phyloP scores from a whole-genome alignment of 2,329 filamentous ascomycete genomes.

The Alternaria ethzedia region DNA sequence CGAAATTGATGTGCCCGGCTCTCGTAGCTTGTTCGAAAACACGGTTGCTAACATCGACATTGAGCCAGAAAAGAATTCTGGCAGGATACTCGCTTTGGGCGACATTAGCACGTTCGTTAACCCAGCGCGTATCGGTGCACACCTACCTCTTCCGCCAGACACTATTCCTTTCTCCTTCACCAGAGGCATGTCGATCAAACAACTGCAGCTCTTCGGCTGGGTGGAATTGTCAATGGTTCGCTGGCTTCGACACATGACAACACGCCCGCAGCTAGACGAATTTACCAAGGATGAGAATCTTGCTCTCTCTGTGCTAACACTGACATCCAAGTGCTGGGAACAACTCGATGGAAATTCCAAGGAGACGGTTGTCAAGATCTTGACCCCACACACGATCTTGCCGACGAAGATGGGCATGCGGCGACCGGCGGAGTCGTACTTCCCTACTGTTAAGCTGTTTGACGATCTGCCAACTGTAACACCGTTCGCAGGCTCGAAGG shows the following conservation, averaged over 20 bases:
- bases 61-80: slow-evolving; percentile 60
- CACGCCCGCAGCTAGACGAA: slow-evolving; percentile 64
- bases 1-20: slow-evolving; percentile 73
- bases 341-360: slow-evolving; percentile 72
- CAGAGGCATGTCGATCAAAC: slow-evolving; percentile 66
- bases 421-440: slow-evolving; percentile 85
- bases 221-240: slow-evolving; percentile 80
- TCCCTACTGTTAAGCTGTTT: slow-evolving; percentile 91
- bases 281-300: slow-evolving; percentile 76
- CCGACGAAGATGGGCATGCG: slow-evolving; percentile 92
- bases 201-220: slow-evolving; percentile 86
- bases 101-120: slow-evolving; percentile 78
- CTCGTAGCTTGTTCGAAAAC: slow-evolving; percentile 76
- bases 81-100: slow-evolving; percentile 77
- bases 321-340: slow-evolving; percentile 92
- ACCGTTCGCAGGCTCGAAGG: slow-evolving; percentile 77
- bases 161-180: slow-evolving; percentile 89
- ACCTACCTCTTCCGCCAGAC: slow-evolving; percentile 77
- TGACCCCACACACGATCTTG: slow-evolving; percentile 76
- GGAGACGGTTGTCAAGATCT: slow-evolving; percentile 66
- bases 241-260: slow-evolving; percentile 79
- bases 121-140: slow-evolving; percentile 78
- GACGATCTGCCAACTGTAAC: slow-evolving; percentile 87
- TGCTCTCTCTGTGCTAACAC: slow-evolving; percentile 74
- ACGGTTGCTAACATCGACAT: slow-evolving; percentile 72